Base-by-base conservation (phyloP, 768 basidiomycete genomes). In the Trametopsis cervina region DNA sequence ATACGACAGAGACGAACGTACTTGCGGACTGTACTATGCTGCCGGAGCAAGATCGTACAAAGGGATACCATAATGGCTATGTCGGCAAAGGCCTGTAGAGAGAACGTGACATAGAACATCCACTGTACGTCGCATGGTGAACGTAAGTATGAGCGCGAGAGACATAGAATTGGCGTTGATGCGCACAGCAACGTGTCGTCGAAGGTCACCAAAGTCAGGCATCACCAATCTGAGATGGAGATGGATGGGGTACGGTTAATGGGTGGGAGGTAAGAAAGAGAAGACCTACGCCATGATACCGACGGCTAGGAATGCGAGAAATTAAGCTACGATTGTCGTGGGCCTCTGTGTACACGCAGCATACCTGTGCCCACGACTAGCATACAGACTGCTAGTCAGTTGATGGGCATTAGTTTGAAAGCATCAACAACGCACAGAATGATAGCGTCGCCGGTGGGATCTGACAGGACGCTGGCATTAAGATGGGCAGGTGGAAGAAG, bases 91-190 rank as follows among this genome's bases (percentile, higher is more conserved):
- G 36, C 46, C 18, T 47, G 46, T 2, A 39, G 2, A 15, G 36
- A 21, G 26, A 47, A 40, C 4, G 17, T 18, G 35, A 38, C 37
- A 20, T 47, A 47, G 25, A 25, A 47, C 9, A 47, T 4, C 46
- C 46, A 47, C 46, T 47, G 15, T 40, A n/a, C 10, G 13, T n/a
- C 17, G n/a, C 18, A 18, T 17, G n/a, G n/a, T n/a, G n/a, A n/a
- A n/a, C n/a, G n/a, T n/a, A n/a, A n/a, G n/a, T n/a, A n/a, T n/a
- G n/a, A n/a, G n/a, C n/a, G n/a, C n/a, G n/a, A n/a, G n/a, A n/a
- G 9, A 33, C 7, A 33, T 33, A 7, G 29, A 33, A 33, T 7
- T 7, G 15, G 15, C 29, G 29, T 15, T 33, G 15, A 33, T 33
- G 15, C 29, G 29, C 7, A 33, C 29, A 7, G 29, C 29, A 33